phyloP scores from a whole-genome alignment of 2,329 filamentous ascomycete genomes.

The Calonectria leucothoes region DNA sequence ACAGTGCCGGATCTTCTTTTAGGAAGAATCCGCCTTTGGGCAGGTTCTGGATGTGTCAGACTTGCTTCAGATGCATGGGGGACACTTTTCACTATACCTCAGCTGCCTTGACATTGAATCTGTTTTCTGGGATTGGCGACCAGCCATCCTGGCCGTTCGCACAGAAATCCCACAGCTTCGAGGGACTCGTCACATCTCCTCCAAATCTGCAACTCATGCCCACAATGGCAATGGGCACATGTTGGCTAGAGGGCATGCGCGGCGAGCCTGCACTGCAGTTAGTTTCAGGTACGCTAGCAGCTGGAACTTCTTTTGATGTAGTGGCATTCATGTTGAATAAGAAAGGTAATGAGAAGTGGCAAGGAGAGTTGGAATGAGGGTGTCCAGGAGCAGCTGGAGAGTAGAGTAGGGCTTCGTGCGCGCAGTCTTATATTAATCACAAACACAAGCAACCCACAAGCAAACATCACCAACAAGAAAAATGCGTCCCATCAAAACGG shows the following conservation, averaged over 20 bases:
- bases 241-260: not conserved
- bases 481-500: not conserved
- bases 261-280: not conserved
- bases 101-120: slow-evolving; percentile 1
- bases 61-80: not conserved
- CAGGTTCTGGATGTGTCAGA: not conserved
- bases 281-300: not conserved
- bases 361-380: not conserved
- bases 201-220: slow-evolving; percentile 23
- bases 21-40: slow-evolving; percentile 12
- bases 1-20: slow-evolving; percentile 10
- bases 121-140: not conserved
- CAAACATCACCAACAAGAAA: not conserved
- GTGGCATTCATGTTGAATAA: not conserved
- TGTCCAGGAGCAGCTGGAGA: not conserved
- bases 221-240: slow-evolving; percentile 20
- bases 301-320: not conserved
- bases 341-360: not conserved
- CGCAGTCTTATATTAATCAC: not conserved
- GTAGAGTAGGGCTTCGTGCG: not conserved
- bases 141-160: not conserved
- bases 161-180: slow-evolving; percentile 23
- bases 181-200: slow-evolving; percentile 11
- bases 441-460: not conserved
- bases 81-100: not conserved